Evolutionary conservation across 306 rosid genomes (phyloP).

Genomic region (Prinsepia uniflora): DNA sequence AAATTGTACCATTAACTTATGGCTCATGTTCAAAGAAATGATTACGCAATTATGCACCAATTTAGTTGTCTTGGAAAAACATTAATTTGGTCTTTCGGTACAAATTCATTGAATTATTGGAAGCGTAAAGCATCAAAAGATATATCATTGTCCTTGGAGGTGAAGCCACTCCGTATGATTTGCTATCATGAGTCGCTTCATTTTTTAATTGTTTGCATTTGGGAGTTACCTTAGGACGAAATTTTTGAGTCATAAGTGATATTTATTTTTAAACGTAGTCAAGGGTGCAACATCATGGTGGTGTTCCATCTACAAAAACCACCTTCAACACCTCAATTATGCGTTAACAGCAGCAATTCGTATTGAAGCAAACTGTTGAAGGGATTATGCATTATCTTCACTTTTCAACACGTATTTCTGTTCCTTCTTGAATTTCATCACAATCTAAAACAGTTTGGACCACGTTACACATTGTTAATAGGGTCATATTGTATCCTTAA

Average conservation of each 20-base stretch:
- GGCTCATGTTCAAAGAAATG: background rate
- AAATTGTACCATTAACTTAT: background rate
- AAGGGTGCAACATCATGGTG: background rate
- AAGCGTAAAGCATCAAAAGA: background rate
- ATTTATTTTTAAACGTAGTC: no score
- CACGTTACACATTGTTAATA: constrained; percentile 28
- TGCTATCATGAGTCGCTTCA: background rate
- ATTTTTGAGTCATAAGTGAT: no score
- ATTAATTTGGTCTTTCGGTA: background rate
- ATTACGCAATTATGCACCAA: no score
- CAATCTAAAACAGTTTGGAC: constrained; percentile 24
- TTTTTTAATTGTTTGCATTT: background rate
- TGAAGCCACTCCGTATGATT: background rate
- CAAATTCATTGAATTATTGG: background rate
- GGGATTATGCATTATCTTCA: constrained; percentile 31
- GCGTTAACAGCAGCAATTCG: no score
- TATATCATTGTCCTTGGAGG: background rate
- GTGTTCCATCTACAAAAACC: background rate
- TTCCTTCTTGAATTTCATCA: constrained; percentile 27
- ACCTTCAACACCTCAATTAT: background rate
- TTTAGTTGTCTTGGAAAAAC: no score
- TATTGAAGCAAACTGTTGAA: background rate
- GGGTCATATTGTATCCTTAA: background rate
- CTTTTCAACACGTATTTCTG: constrained; percentile 18
- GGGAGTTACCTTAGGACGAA: background rate